These are phyloP conservation scores for Boletus sp. DNA, from an alignment of 768 basidiomycete species.

Conservation along the genomic window DNA sequence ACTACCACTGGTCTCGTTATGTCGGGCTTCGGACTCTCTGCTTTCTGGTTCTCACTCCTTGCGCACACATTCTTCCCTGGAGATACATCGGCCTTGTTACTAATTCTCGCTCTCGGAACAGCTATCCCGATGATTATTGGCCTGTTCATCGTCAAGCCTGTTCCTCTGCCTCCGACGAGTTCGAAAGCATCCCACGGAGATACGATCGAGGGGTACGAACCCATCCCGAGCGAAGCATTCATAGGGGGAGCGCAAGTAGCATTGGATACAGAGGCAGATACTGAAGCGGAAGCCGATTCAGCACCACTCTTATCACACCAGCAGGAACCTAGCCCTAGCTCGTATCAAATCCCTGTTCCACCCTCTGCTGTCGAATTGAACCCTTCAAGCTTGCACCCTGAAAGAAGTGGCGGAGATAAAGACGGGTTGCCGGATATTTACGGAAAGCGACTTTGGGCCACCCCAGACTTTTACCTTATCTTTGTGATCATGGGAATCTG, in stretches of 20 bases:
- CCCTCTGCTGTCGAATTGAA: conserved; percentile 25
- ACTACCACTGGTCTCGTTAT: conserved; percentile 75
- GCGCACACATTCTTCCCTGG: conserved; percentile 73
- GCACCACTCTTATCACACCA: conserved; percentile 24
- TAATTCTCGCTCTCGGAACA: conserved; percentile 76
- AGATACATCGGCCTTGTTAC: conserved; percentile 73
- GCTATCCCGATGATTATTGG: conserved; percentile 77
- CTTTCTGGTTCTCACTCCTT: conserved; percentile 83
- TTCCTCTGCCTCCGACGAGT: conserved; percentile 53
- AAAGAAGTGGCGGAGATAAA: conserved; percentile 4
- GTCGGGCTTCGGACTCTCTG: conserved; percentile 88
- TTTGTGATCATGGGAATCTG: conserved; percentile 54
- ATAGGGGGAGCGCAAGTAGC: conserved; percentile 18
- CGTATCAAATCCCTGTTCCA: conserved; percentile 22
- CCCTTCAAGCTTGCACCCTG: conserved; percentile 7
- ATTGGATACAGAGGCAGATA: conserved; percentile 14
- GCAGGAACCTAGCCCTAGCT: conserved; percentile 7
- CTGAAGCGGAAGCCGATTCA: conserved; percentile 16
- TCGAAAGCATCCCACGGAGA: background rate
- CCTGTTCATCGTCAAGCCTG: conserved; percentile 64
- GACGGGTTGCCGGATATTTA: conserved; percentile 48
- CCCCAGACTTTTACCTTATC: conserved; percentile 64
- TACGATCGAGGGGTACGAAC: conserved; percentile 17
- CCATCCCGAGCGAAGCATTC: conserved; percentile 21
- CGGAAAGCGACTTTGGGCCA: conserved; percentile 50